Conservation (phyloP, 2,329 filamentous ascomycete genomes). For the Biscogniauxia sp. region DNA sequence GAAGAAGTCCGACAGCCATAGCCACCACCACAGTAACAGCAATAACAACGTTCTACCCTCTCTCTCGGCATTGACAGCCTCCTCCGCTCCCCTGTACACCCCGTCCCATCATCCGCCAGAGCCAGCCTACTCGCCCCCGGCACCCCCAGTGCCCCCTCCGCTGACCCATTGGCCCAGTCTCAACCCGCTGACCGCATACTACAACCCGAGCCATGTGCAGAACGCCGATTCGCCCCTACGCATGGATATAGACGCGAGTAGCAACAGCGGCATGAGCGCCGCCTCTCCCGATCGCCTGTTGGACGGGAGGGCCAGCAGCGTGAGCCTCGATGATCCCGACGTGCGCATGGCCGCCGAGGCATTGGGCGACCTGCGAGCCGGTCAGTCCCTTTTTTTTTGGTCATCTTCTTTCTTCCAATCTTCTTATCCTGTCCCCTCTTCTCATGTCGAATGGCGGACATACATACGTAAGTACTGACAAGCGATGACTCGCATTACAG, state of each 20-base stretch:
- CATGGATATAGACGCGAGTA: conserved; percentile 48
- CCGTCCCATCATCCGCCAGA: conserved; percentile 28
- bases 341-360: conserved; percentile 72
- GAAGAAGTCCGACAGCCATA: conserved; percentile 1
- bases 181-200: conserved; percentile 50
- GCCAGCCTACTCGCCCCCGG: conserved; percentile 26
- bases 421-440: no score
- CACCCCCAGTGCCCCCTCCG: conserved; percentile 24
- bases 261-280: conserved; percentile 40
- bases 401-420: background rate
- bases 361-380: conserved; percentile 69
- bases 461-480: conserved; percentile 12
- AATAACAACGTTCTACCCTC: conserved; percentile 39
- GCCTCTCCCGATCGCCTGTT: conserved; percentile 46
- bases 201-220: conserved; percentile 43
- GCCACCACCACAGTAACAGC: conserved; percentile 4
- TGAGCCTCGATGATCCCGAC: conserved; percentile 64
- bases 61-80: conserved; percentile 40
- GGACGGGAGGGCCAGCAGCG: conserved; percentile 47
- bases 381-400: conserved; percentile 45
- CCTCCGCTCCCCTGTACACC: conserved; percentile 25
- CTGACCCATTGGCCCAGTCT: conserved; percentile 46
- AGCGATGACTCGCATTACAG: conserved; percentile 35
- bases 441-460: no score
- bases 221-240: conserved; percentile 43